phyloP scores from a whole-genome alignment of 2,329 filamentous ascomycete species.

The Verticillium longisporum region DNA sequence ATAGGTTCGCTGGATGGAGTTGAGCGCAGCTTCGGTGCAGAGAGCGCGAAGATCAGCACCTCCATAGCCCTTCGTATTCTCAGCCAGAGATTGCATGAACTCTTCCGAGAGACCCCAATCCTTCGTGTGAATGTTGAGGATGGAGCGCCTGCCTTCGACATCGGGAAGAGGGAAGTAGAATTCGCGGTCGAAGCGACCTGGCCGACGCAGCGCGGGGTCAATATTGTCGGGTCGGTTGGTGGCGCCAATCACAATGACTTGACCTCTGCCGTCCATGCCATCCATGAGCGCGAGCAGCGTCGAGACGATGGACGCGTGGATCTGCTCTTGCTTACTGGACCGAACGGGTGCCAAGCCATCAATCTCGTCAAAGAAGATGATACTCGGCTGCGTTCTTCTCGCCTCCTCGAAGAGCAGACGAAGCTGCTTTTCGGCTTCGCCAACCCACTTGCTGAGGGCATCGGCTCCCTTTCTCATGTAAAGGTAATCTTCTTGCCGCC shows the following conservation, averaged over 20 bases:
- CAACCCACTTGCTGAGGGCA: conserved; percentile 97
- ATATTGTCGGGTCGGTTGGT: conserved; percentile 96
- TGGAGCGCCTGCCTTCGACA: conserved; percentile 69
- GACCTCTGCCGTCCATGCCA: conserved; percentile 95
- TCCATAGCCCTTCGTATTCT: conserved; percentile 91
- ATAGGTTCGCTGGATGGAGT: conserved; percentile 90
- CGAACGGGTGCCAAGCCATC: conserved; percentile 92
- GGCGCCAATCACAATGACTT: conserved; percentile 98
- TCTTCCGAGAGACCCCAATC: conserved; percentile 77
- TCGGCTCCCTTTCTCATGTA: conserved; percentile 99
- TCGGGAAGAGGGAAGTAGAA: conserved; percentile 96
- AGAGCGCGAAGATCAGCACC: conserved; percentile 91
- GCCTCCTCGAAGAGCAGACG: conserved; percentile 93
- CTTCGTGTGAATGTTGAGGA: conserved; percentile 91
- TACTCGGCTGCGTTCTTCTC: conserved; percentile 90
- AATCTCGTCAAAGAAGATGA: conserved; percentile 99
- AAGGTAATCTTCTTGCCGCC: conserved; percentile 90
- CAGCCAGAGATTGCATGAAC: conserved; percentile 80
- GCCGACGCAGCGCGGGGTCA: conserved; percentile 87
- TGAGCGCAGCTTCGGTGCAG: conserved; percentile 92
- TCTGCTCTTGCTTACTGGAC: conserved; percentile 97
- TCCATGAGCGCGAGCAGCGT: conserved; percentile 94
- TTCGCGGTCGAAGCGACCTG: conserved; percentile 92
- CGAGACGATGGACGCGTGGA: conserved; percentile 94
- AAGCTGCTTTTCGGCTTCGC: conserved; percentile 92